Base-by-base conservation (phyloP, 495 filamentous ascomycete species). In the Tuber borchii region DNA sequence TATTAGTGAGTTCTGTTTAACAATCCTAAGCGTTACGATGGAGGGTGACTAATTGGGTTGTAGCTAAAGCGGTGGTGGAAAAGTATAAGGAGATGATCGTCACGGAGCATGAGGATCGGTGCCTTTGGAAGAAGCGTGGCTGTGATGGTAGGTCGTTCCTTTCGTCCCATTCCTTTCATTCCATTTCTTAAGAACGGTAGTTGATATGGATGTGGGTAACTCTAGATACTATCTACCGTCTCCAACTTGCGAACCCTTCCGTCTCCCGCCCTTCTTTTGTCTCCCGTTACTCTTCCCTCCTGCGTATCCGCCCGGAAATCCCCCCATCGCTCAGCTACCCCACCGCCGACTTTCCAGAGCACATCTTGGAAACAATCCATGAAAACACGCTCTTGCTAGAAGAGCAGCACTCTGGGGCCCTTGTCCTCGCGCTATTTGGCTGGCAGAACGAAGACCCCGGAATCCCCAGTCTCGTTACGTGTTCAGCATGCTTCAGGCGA, bases 401-500 rank as follows among this genome's bases (percentile, higher is more conserved):
- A 65, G 56, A 65, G 14, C 71, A 79, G 46, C 76, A 83, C 70
- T 69, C 75, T 1, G 84, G 87, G 46, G 93, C 95, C 22, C 86
- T 97, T 26, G 84, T 88, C 14, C 87, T 98, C 68, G 91, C 94
- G 3, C 84, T 97, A 20, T 91, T 93, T 73, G 95, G 95, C 75
- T 99, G 95, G 96, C 88, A 92, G 78, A 89, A 89, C 68, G 88
- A 91, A 39, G 90, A 93, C 81, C 87, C 87, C 44, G 87, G 88
- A 31, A 87, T 90, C 74, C 87, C 90, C 4, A 92, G 90, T 69
- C 85, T 93, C n/a, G 90, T 90, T 22, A 90, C 88, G 0, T 99
- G 95, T 83, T 85, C 88, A 70, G 91, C 91, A 51, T 99, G 95
- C 82, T 93, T 97, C 80, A 90, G 94, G 76, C 90, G 93, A 10